Evolutionary conservation across 2,329 filamentous ascomycete species (phyloP), one percentile per base, ranked within the genome.

Genomic region (Trichoderma sp.): DNA sequence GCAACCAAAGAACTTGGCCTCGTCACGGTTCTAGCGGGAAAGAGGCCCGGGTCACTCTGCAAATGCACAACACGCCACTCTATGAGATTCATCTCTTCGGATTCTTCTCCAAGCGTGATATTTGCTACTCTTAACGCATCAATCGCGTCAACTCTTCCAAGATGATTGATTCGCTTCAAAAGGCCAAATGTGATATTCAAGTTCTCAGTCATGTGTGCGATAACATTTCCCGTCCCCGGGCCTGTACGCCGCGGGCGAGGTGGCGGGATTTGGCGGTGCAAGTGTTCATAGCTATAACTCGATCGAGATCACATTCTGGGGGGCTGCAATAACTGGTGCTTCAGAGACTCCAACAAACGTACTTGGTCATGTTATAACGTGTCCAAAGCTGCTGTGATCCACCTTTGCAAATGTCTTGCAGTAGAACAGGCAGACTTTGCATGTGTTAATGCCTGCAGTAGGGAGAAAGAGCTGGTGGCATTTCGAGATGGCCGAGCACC

Each of bases 161-260:
- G 83, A 72, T 91, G 87, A 13, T 90, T 84, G 43, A 97, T 85
- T 16, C 91, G 87, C 66, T 85, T 85, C 60, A 97, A 81, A 8
- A 99, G 84, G 0, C 89, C 93, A 0, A 90, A 90, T 2, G 93
- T 94, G 39, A 97, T 85, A 78, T 99, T 98, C 37, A 91, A 80
- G 79, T 98, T 99, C 83, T 99, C 96, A 52, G 90, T 92, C 95
- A 99, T 99, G 78, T 96, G 97, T 11, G 96, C 96, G 73, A 99
- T 93, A 1, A 89, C 91, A 70, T 84, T 86, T 76, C 82, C 81
- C 77, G 70, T 72, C 89, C 73, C 80, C 83, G 0, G 86, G 86
- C 0, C 73, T 89, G 16, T 89, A 88, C 67, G 86, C 87, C 0
- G 87, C 87, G 0, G 87, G 87, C 6, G 87, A 89, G 74, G 85